Evolutionary conservation across 1,139 yeast species (phyloP).

Genomic region (Candida sanyaensis): DNA sequence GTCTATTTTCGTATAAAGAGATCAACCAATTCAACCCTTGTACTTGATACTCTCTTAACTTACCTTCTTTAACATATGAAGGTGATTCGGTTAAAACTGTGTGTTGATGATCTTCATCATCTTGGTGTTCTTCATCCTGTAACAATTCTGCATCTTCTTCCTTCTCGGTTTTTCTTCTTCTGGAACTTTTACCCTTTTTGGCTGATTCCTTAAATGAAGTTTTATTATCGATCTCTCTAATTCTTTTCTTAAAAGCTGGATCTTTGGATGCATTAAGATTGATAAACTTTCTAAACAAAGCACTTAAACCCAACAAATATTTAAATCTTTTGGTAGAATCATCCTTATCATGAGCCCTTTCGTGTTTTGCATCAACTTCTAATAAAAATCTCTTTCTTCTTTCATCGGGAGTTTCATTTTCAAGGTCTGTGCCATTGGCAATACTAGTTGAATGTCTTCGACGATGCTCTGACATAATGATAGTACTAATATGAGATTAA

Average conservation of each 20-base stretch:
- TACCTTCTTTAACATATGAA: constrained; percentile 60
- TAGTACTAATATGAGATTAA: neutral
- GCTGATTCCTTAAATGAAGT: constrained; percentile 23
- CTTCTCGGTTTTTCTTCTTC: constrained; percentile 74
- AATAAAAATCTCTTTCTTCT: constrained; percentile 52
- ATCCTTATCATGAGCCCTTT: constrained; percentile 56
- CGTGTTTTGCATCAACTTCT: constrained; percentile 52
- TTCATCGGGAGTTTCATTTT: constrained; percentile 31
- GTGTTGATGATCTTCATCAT: constrained; percentile 49
- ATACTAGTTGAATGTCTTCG: constrained; percentile 5
- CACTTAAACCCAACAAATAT: constrained; percentile 80
- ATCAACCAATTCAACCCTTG: constrained; percentile 53
- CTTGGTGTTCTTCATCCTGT: constrained; percentile 65
- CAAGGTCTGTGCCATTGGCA: neutral
- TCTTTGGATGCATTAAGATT: constrained; percentile 80
- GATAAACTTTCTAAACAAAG: constrained; percentile 84
- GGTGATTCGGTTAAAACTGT: constrained; percentile 83
- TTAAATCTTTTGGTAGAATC: constrained; percentile 82
- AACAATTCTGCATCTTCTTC: constrained; percentile 91
- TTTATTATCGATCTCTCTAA: constrained; percentile 46
- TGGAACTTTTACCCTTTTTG: constrained; percentile 14
- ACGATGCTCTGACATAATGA: constrained; percentile 8
- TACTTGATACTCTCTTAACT: constrained; percentile 72
- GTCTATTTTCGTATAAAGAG: constrained; percentile 43
- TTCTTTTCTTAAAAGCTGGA: constrained; percentile 54